Conservation (phyloP, 495 filamentous ascomycete species). For the Terfezia boudieri region DNA sequence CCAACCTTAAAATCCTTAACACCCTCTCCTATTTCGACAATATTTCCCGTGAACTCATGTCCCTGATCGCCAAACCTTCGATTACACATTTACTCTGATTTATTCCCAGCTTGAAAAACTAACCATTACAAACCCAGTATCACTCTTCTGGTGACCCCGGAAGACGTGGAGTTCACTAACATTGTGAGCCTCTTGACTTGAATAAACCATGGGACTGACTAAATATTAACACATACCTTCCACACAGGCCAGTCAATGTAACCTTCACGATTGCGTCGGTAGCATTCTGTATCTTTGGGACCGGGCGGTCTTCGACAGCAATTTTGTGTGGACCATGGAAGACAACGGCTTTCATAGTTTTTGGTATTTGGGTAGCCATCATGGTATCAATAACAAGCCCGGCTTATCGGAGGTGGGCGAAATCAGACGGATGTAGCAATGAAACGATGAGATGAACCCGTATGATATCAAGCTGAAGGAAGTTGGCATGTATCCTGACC, state of each 20-base stretch:
- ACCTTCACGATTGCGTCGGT: conserved; percentile 75
- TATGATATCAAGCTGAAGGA: too few species aligned
- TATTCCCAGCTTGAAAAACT: background rate
- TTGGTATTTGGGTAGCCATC: too few species aligned
- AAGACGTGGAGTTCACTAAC: conserved; percentile 73
- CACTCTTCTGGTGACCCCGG: conserved; percentile 51
- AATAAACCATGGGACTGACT: background rate
- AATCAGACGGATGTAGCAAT: too few species aligned
- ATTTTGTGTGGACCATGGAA: conserved; percentile 43
- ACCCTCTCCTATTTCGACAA: conserved; percentile 40
- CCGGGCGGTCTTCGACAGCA: conserved; percentile 39
- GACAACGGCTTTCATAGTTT: conserved; percentile 45
- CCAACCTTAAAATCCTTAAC: conserved; percentile 53
- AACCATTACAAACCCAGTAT: conserved; percentile 43
- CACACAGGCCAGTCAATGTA: conserved; percentile 66
- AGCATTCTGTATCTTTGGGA: conserved; percentile 41
- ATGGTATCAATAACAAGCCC: too few species aligned
- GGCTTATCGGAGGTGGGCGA: too few species aligned
- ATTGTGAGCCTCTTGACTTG: background rate
- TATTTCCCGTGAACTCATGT: conserved; percentile 62
- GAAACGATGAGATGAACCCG: too few species aligned
- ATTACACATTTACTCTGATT: background rate
- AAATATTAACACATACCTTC: conserved; percentile 38
- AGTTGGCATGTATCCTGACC: too few species aligned
- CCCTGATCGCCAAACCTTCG: conserved; percentile 22